Percentiles rank a stretch among this genome's conserved stretches.
These are phyloP conservation scores for Phytopythium delawarense DNA, from an alignment of 352 stramenopile species.

Conservation along the genomic window DNA sequence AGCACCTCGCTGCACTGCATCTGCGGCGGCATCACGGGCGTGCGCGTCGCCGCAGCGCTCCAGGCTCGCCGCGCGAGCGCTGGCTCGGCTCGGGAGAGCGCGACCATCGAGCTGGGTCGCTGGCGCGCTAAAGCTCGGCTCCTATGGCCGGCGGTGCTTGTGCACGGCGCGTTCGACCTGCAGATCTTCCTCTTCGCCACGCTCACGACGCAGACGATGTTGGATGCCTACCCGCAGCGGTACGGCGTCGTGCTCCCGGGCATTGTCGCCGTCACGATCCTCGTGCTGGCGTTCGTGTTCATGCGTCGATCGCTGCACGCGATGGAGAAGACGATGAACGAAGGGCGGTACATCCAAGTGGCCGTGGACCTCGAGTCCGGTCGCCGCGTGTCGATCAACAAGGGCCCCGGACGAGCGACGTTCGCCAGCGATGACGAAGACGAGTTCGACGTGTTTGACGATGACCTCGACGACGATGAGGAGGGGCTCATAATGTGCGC, in stretches of 20 bases:
- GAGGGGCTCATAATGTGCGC: not conserved
- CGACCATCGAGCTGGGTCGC: conserved; percentile 16
- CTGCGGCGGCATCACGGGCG: conserved; percentile 57
- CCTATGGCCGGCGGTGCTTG: conserved; percentile 37
- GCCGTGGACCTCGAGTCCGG: conserved; percentile 41
- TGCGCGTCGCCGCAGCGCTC: conserved; percentile 44
- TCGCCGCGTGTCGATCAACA: conserved; percentile 17
- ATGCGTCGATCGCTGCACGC: conserved; percentile 23
- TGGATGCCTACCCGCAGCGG: conserved; percentile 23
- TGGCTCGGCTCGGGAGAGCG: conserved; percentile 9
- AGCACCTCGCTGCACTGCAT: conserved; percentile 59
- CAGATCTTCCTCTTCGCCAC: conserved; percentile 52
- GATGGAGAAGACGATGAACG: conserved; percentile 48
- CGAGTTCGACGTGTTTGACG: conserved; percentile 17
- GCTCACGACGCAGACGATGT: conserved; percentile 30
- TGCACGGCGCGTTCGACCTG: conserved; percentile 61
- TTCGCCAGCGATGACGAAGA: conserved; percentile 31
- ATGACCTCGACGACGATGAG: conserved; percentile 9
- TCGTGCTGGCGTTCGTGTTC: conserved; percentile 29
- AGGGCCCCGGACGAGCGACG: conserved; percentile 20
- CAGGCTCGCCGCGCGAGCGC: conserved; percentile 16
- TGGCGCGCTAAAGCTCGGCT: conserved; percentile 36
- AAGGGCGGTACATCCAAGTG: conserved; percentile 42
- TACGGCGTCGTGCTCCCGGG: conserved; percentile 36
- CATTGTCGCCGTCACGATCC: conserved; percentile 17